phyloP scores from a whole-genome alignment of 1,284 basidiomycete genomes.

The Rhizopogon hawkerae region DNA sequence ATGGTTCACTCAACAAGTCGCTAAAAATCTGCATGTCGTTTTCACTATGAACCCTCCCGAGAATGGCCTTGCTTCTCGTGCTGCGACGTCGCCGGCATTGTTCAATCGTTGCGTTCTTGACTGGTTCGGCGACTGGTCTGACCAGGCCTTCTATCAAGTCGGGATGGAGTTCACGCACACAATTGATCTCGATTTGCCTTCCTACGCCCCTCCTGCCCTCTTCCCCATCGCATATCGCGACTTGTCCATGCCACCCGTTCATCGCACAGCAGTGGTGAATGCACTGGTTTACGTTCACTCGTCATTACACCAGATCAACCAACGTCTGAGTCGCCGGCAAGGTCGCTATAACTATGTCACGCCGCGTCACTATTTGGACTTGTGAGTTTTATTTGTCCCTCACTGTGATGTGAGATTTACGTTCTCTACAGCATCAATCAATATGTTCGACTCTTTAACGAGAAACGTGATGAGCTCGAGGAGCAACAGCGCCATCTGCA shows the following conservation, averaged over 20 bases:
- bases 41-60: slow-evolving; percentile 99
- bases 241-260: slow-evolving; percentile 71
- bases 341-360: slow-evolving; percentile 97
- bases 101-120: slow-evolving; percentile 98
- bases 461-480: slow-evolving; percentile 97
- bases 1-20: slow-evolving; percentile 97
- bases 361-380: slow-evolving; percentile 96
- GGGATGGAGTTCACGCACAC: slow-evolving; percentile 91
- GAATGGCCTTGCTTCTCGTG: slow-evolving; percentile 89
- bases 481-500: slow-evolving; percentile 99
- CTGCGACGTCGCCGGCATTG: slow-evolving; percentile 93
- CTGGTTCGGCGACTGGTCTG: slow-evolving; percentile 99
- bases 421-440: slow-evolving; percentile 74
- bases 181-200: slow-evolving; percentile 80
- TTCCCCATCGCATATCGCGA: slow-evolving; percentile 89
- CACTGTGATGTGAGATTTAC: slow-evolving; percentile 12
- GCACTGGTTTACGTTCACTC: slow-evolving; percentile 91
- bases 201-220: slow-evolving; percentile 66
- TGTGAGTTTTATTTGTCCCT: slow-evolving; percentile 53
- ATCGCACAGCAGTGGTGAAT: slow-evolving; percentile 87
- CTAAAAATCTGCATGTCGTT: slow-evolving; percentile 93
- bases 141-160: slow-evolving; percentile 95
- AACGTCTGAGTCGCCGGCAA: slow-evolving; percentile 82
- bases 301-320: slow-evolving; percentile 84
- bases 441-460: slow-evolving; percentile 92